phyloP scores from a whole-genome alignment of 2,329 filamentous ascomycete genomes.

The Ceratocystis lukuohia region DNA sequence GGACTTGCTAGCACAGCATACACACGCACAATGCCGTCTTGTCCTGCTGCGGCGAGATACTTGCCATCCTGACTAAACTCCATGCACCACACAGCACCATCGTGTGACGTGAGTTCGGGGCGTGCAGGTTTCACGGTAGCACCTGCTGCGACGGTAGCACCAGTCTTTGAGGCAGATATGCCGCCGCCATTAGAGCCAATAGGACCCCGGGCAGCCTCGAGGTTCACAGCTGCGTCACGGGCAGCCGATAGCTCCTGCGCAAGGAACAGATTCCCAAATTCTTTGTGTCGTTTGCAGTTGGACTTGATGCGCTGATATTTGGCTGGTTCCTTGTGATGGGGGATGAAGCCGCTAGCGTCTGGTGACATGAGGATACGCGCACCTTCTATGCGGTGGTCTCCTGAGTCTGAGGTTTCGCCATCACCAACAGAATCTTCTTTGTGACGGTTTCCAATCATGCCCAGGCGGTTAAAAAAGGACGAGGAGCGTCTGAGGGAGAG shows the following conservation, averaged over 20 bases:
- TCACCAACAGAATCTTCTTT: conserved; percentile 29
- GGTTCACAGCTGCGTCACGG: conserved; percentile 23
- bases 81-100: conserved; percentile 73
- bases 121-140: conserved; percentile 1
- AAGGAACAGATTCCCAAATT: conserved; percentile 79
- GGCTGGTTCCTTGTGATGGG: conserved; percentile 75
- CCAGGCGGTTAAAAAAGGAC: conserved; percentile 75
- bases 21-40: conserved; percentile 71
- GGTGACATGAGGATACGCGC: conserved; percentile 49
- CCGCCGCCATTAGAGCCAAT: not conserved
- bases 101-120: conserved; percentile 28
- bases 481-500: conserved; percentile 56
- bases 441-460: conserved; percentile 38
- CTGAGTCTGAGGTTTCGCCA: conserved; percentile 67
- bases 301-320: conserved; percentile 78
- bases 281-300: conserved; percentile 65
- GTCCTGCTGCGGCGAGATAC: conserved; percentile 83
- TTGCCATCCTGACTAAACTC: conserved; percentile 87
- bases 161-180: conserved; percentile 23
- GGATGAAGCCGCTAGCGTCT: conserved; percentile 55
- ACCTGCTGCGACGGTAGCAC: conserved; percentile 23
- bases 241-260: conserved; percentile 64
- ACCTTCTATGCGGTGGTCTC: conserved; percentile 60
- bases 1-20: conserved; percentile 77
- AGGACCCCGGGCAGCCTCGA: not conserved